These are phyloP conservation scores for Eucalyptus erythrocorys DNA, from an alignment of 345 rosid genomes.

Conservation along the genomic window DNA sequence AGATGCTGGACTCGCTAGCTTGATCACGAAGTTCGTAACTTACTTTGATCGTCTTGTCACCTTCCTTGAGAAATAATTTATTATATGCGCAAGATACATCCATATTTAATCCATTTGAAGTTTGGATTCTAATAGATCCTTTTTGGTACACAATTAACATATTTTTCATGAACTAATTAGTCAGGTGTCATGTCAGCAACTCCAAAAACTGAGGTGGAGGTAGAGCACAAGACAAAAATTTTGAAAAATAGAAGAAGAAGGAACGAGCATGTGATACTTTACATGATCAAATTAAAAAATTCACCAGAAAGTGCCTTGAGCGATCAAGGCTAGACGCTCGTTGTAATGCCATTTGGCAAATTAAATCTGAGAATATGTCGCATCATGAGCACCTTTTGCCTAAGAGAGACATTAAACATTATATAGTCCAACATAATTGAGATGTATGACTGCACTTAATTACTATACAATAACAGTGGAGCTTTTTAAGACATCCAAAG, in stretches of 20 bases:
- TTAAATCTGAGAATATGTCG: neutral
- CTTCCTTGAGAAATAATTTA: too few species aligned
- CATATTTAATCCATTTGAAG: too few species aligned
- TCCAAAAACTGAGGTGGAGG: neutral
- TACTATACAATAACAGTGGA: neutral
- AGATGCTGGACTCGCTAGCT: accelerated
- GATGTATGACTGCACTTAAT: neutral
- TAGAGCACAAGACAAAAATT: neutral
- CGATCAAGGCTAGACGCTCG: accelerated
- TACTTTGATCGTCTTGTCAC: too few species aligned
- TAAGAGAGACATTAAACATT: neutral
- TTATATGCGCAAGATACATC: too few species aligned
- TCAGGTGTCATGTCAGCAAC: neutral
- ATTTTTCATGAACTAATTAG: neutral
- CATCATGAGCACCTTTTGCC: neutral
- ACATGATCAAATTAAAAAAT: too few species aligned
- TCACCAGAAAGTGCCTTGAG: neutral
- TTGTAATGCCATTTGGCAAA: neutral
- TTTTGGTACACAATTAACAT: neutral
- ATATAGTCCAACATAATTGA: neutral
- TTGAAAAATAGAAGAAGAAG: neutral
- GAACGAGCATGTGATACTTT: too few species aligned
- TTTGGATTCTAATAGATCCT: too few species aligned
- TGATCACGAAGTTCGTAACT: too few species aligned
- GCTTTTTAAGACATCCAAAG: neutral